Conservation (phyloP, 495 filamentous ascomycete genomes). For the Lineolata rhizophorae region DNA sequence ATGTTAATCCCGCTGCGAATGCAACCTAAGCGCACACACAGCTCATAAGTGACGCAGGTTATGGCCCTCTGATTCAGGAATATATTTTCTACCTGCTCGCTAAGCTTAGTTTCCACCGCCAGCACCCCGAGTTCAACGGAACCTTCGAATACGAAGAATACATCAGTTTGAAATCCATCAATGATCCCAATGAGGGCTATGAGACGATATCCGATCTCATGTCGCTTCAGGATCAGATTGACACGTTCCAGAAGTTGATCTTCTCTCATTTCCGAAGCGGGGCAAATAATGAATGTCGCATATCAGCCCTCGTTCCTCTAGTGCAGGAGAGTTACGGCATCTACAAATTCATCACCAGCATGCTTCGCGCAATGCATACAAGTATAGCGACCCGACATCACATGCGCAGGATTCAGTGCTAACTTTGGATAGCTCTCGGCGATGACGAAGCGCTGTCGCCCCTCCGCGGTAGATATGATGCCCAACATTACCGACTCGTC, state of each 20-base stretch:
- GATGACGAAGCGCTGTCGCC: constrained; percentile 91
- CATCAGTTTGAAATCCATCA: constrained; percentile 90
- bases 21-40: too few relatives aligned
- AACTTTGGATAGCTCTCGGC: constrained; percentile 42
- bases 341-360: constrained; percentile 23
- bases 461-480: constrained; percentile 68
- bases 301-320: constrained; percentile 77
- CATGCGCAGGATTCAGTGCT: constrained; percentile 3
- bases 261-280: constrained; percentile 86
- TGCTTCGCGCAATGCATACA: constrained; percentile 70
- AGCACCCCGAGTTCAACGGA: constrained; percentile 96
- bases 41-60: constrained; percentile 29
- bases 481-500: constrained; percentile 84
- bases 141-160: constrained; percentile 98
- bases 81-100: constrained; percentile 87
- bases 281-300: constrained; percentile 88
- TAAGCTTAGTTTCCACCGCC: constrained; percentile 81
- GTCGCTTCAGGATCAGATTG: constrained; percentile 92
- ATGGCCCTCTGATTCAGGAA: constrained; percentile 78
- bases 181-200: constrained; percentile 97
- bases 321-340: constrained; percentile 98
- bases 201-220: constrained; percentile 94
- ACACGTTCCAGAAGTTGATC: constrained; percentile 91
- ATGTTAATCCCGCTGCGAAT: neutral
- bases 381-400: constrained; percentile 28